Percentiles rank a stretch among this genome's conserved stretches.
Evolutionary conservation across 192 early-diverging fungal species (phyloP).

Genomic region (Nowakowskiella sp.): DNA sequence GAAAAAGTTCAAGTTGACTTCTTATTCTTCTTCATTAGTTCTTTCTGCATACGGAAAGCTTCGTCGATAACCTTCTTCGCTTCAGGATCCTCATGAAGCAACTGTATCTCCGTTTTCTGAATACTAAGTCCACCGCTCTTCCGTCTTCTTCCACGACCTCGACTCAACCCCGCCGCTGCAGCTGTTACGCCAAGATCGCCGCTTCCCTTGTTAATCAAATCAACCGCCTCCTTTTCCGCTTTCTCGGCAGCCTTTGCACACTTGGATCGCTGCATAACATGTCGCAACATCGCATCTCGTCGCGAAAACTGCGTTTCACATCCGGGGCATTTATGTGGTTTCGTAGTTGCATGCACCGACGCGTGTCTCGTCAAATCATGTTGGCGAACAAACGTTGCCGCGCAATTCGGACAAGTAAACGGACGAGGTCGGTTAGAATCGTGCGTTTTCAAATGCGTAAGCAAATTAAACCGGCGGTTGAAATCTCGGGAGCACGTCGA

Average conservation of each 20-base stretch:
- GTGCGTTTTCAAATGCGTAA: too few relatives aligned
- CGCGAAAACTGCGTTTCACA: not conserved
- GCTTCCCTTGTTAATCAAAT: too few relatives aligned
- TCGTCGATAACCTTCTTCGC: not conserved
- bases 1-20: too few relatives aligned
- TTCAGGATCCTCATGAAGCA: not conserved
- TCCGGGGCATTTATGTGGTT: not conserved
- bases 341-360: not conserved
- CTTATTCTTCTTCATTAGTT: not conserved
- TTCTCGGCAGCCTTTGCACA: not conserved
- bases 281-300: not conserved
- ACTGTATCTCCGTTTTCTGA: not conserved
- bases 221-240: too few relatives aligned
- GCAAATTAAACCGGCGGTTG: too few relatives aligned
- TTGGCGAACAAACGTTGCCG: too few relatives aligned
- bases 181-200: too few relatives aligned
- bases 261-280: not conserved
- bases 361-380: not conserved
- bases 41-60: not conserved
- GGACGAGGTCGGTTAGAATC: too few relatives aligned
- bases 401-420: too few relatives aligned
- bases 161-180: not conserved
- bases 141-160: not conserved
- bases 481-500: too few relatives aligned
- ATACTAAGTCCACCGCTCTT: not conserved